Conservation (phyloP, 2,329 filamentous ascomycete species). For the Talaromyces sp. region DNA sequence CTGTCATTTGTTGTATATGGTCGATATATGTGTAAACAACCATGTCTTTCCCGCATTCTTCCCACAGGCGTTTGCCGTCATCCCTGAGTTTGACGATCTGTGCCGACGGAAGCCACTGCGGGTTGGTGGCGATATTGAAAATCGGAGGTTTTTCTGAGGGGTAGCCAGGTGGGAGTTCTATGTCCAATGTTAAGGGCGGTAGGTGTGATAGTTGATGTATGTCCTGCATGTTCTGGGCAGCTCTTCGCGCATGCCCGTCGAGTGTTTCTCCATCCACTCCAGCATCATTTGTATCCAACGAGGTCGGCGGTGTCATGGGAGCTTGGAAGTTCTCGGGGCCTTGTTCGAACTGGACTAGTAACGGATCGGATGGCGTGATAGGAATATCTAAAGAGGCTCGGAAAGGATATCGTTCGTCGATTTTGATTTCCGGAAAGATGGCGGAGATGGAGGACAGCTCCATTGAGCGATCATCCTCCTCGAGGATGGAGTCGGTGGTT, state of each 20-base stretch:
- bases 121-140: constrained; percentile 45
- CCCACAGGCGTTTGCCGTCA: constrained; percentile 51
- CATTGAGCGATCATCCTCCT: constrained; percentile 54
- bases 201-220: constrained; percentile 49
- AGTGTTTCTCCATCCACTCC: constrained; percentile 18
- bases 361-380: constrained; percentile 50
- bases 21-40: constrained; percentile 58
- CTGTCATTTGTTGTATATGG: constrained; percentile 54
- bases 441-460: constrained; percentile 57
- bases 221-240: constrained; percentile 15
- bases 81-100: constrained; percentile 41
- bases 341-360: constrained; percentile 42
- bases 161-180: constrained; percentile 52
- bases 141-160: constrained; percentile 49
- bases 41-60: constrained; percentile 53
- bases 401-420: constrained; percentile 43
- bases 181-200: constrained; percentile 50
- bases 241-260: background rate
- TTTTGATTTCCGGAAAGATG: constrained; percentile 57
- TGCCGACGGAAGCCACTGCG: constrained; percentile 48
- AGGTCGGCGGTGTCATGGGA: constrained; percentile 38
- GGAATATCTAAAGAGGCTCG: constrained; percentile 51
- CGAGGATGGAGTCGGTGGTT: background rate
- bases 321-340: constrained; percentile 28
- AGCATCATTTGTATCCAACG: constrained; percentile 26